These are phyloP conservation scores for Metschnikowia chrysomelidarum DNA, from an alignment of 805 yeast genomes.

Conservation along the genomic window DNA sequence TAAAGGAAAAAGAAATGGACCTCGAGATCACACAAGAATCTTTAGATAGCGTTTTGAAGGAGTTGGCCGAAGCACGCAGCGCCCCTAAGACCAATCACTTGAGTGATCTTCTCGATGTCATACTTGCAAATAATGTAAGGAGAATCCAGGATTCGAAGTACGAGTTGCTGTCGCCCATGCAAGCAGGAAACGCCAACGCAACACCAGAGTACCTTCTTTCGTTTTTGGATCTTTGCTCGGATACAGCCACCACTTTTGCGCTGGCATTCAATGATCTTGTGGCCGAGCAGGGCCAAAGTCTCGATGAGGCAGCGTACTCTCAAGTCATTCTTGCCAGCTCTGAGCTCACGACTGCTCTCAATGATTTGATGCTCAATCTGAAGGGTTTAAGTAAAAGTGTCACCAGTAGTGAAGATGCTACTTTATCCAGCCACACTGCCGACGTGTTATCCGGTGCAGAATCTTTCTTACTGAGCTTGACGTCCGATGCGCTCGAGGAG, in stretches of 20 bases:
- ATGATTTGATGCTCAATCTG: constrained; percentile 62
- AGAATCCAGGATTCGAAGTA: constrained; percentile 70
- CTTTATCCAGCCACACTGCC: constrained; percentile 47
- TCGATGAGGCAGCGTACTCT: constrained; percentile 54
- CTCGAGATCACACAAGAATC: constrained; percentile 76
- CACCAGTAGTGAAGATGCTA: constrained; percentile 53
- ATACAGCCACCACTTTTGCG: constrained; percentile 76
- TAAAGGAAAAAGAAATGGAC: constrained; percentile 73
- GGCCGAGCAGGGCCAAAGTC: constrained; percentile 64
- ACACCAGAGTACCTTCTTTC: constrained; percentile 69
- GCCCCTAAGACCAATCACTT: constrained; percentile 53
- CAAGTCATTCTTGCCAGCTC: constrained; percentile 61
- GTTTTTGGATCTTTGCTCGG: constrained; percentile 65
- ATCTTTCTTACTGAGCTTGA: constrained; percentile 57
- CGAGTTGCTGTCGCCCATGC: constrained; percentile 75
- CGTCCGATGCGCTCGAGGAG: constrained; percentile 50
- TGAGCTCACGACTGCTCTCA: constrained; percentile 57
- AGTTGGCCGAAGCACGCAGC: constrained; percentile 50
- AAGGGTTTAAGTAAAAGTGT: constrained; percentile 66
- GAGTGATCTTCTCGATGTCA: constrained; percentile 60
- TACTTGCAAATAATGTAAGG: constrained; percentile 64
- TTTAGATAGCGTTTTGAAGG: constrained; percentile 67
- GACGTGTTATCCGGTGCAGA: constrained; percentile 61
- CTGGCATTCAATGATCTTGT: constrained; percentile 69
- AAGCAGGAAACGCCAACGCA: constrained; percentile 76